Evolutionary conservation across 179 eudicot species (phyloP), one percentile per base, ranked within the genome.

Genomic region (Sideroxylon spinosum): DNA sequence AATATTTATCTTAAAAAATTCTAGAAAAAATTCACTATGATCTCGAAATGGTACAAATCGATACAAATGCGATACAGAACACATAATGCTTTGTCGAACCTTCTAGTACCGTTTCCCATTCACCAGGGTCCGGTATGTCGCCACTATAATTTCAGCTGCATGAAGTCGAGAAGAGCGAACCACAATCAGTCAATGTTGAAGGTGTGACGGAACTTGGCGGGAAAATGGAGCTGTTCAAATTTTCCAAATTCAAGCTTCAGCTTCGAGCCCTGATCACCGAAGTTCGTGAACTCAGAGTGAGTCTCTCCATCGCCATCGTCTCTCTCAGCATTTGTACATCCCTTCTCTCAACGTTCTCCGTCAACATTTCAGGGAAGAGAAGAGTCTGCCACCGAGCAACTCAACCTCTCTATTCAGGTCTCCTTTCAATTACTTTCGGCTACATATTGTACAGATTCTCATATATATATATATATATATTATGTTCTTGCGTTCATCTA

Each of bases 181-280:
- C 44, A 3, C 44, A 37, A 37, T 37, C 44, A 37, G 5, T 3
- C 5, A 37, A 37, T 37, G 44, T 37, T 37, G 44, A 37, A 6
- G 44, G 44, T 12, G 22, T 55, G 53, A 19, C 44, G 71, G 68
- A 2, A 59, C 23, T 78, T 78, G 81, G 88, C 78, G 85, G 90
- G 82, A 81, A 82, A 85, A 90, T 88, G 93, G 91, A 87, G 88
- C 37, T 87, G 62, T 74, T 86, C 52, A 87, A 86, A 68, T 73
- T 88, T 48, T 88, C 91, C 9, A 88, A 82, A 73, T 79, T 87
- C 83, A 88, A 83, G 83, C 80, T 88, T 55, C 86, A 88, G 25
- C 93, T 88, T 60, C 87, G 82, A 52, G 76, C 89, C 88, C 88
- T 90, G 69, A 79, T 87, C 53, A 64, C 88, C 65, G 86, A 88